Evolutionary conservation across 768 basidiomycete species (phyloP).

Genomic region (Dioszegia aurantiaca): DNA sequence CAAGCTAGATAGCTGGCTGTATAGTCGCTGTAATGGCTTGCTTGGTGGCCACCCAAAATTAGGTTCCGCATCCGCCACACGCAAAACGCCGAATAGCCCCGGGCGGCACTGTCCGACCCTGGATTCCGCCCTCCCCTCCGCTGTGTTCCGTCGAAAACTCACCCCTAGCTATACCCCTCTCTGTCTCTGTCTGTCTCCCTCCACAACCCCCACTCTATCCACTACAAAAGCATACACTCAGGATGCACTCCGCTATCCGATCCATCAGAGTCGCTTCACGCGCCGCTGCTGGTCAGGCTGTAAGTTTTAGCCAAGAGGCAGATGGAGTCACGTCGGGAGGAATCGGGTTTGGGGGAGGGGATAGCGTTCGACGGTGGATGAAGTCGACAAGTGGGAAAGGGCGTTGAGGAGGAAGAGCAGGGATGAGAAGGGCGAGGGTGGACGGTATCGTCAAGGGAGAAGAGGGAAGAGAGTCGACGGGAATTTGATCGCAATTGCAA

Average conservation of each 20-base stretch:
- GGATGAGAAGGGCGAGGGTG: not conserved
- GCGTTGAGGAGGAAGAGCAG: not conserved
- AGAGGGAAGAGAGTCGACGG: not conserved
- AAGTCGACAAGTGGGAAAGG: not conserved
- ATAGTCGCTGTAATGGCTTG: no score
- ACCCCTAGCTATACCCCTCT: slow-evolving; percentile 13
- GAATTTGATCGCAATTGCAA: not conserved
- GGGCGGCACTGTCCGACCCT: slow-evolving; percentile 11
- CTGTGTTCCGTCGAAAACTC: slow-evolving; percentile 20
- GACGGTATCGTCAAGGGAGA: slow-evolving; percentile 2
- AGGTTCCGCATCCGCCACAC: slow-evolving; percentile 23
- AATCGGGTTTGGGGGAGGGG: slow-evolving; percentile 1
- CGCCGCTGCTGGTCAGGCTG: slow-evolving; percentile 39
- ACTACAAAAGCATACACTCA: slow-evolving; percentile 16
- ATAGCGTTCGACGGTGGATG: not conserved
- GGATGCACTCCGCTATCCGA: slow-evolving; percentile 51
- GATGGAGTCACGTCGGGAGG: not conserved
- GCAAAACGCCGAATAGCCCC: slow-evolving; percentile 24
- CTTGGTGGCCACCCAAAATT: no score
- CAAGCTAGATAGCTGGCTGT: no score
- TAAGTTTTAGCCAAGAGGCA: slow-evolving; percentile 32
- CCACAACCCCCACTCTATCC: slow-evolving; percentile 20
- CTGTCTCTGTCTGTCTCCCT: slow-evolving; percentile 19
- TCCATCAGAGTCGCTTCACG: slow-evolving; percentile 41
- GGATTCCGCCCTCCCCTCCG: slow-evolving; percentile 6